Percentiles rank a stretch among this genome's conserved stretches.
phyloP scores from a whole-genome alignment of 306 rosid genomes.

The Gastrolobium villosum region DNA sequence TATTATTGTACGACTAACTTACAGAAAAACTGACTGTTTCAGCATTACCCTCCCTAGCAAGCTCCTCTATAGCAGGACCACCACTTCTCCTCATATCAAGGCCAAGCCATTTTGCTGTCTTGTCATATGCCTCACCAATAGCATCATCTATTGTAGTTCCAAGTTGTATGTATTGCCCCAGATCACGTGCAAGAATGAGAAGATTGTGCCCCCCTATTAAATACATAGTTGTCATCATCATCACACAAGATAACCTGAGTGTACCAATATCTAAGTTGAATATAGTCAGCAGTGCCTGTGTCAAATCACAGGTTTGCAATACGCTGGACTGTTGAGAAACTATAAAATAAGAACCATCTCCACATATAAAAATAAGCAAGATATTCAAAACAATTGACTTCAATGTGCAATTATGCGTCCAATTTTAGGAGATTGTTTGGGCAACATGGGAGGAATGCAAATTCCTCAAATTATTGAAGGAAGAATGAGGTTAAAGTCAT shows the following conservation, averaged over 20 bases:
- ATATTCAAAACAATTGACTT: conserved; percentile 22
- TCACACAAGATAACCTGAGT: conserved; percentile 36
- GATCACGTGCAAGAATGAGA: conserved; percentile 85
- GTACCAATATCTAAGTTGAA: conserved; percentile 7
- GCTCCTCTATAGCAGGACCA: conserved; percentile 96
- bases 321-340: neutral
- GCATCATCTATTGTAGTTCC: conserved; percentile 99
- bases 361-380: conserved; percentile 11
- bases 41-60: conserved; percentile 87
- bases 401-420: neutral
- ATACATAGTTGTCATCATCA: conserved; percentile 36
- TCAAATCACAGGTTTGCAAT: conserved; percentile 31
- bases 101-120: conserved; percentile 97
- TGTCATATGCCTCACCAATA: conserved; percentile 97
- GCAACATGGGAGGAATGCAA: neutral
- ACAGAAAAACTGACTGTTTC: conserved; percentile 82
- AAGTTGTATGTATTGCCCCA: conserved; percentile 90
- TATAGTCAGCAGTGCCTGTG: conserved; percentile 4
- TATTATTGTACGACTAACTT: conserved; percentile 47
- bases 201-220: conserved; percentile 89
- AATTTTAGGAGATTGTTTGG: conserved; percentile 1
- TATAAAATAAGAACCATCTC: conserved; percentile 26
- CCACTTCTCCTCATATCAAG: conserved; percentile 98
- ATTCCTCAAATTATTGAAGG: neutral
- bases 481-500: conserved; percentile 5